Base-by-base conservation (phyloP, 1,284 basidiomycete genomes). In the Leccinum fallax region DNA sequence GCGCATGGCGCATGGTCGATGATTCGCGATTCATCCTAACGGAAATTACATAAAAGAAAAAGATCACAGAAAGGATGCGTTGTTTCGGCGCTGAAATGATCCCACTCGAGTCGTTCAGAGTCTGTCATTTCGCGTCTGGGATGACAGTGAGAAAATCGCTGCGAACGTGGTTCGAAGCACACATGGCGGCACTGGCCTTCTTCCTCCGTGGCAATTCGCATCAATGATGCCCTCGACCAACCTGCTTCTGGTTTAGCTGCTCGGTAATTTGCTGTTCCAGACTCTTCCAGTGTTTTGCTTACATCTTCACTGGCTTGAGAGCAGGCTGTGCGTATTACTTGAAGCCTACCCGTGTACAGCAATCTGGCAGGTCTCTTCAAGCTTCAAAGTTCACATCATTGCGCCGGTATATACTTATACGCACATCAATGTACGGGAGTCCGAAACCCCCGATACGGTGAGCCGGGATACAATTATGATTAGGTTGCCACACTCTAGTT, bases 61-160 rank as follows among this genome's bases (percentile, higher is more conserved):
- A 58, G 30, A 57, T 46, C 43, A 46, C 11, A 19, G 43, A 6
- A 40, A 16, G 24, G 24, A 38, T 57, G 58, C 26, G 53, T 43
- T 55, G 65, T 57, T 55, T 53, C 65, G 51, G 28, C n/a, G 30
- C 67, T 52, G 43, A 46, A 49, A 30, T 38, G 56, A 57, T 26
- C 43, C 53, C 16, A 46, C 43, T 21, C 11, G 19, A 32, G 16
- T 51, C 24, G 26, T n/a, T 66, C 55, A 36, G 36, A 58, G 10
- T 28, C 16, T 34, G 21, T 30, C 43, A 59, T 32, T 11, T 13
- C 28, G n/a, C 13, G 15, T 26, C 55, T 53, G 19, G 46, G 19
- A 48, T 48, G 19, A 48, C 46, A 48, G 46, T 34, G 32, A 64
- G 40, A 43, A 38, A n/a, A 28, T 49, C 16, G 2, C 34, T 26